These are phyloP conservation scores for Yamadazyma endophytica DNA, from an alignment of 805 yeast genomes.

Conservation along the genomic window DNA sequence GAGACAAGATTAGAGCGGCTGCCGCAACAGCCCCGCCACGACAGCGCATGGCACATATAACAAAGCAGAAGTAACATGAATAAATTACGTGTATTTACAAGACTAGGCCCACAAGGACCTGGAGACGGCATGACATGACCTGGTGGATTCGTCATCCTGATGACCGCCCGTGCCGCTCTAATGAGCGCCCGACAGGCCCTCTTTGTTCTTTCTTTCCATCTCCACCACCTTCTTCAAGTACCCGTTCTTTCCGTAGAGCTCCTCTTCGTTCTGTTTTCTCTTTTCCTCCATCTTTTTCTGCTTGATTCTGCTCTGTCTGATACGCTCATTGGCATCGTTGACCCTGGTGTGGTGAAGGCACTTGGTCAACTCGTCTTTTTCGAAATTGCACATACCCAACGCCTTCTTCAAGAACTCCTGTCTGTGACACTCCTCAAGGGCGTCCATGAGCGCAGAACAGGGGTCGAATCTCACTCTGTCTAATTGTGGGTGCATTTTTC, in stretches of 20 bases:
- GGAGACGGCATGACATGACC: too few species aligned
- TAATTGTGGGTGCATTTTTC: conserved; percentile 41
- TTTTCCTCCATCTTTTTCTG: conserved; percentile 50
- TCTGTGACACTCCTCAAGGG: conserved; percentile 84
- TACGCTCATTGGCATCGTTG: conserved; percentile 55
- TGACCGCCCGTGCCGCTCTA: too few species aligned
- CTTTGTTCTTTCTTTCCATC: conserved; percentile 16
- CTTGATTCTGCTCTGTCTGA: conserved; percentile 50
- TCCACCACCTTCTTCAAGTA: conserved; percentile 64
- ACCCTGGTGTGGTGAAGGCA: conserved; percentile 80
- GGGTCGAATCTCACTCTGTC: conserved; percentile 43
- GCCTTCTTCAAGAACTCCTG: conserved; percentile 63
- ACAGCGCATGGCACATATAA: too few species aligned
- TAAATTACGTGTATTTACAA: too few species aligned
- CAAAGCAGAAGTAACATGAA: too few species aligned
- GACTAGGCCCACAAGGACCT: too few species aligned
- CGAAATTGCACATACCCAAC: conserved; percentile 79
- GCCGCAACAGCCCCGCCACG: neutral
- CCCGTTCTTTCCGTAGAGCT: conserved; percentile 72
- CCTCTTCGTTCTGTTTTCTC: conserved; percentile 66
- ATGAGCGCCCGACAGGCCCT: too few species aligned
- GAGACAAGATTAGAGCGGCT: conserved; percentile 94
- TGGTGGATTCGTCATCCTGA: too few species aligned
- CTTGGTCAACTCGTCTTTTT: conserved; percentile 70
- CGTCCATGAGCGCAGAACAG: conserved; percentile 79